A percentile compares a stretch with the other conserved stretches of the same genome.
These are phyloP conservation scores for Aquilaria sinensis DNA, from an alignment of 345 rosid genomes.

Conservation along the genomic window DNA sequence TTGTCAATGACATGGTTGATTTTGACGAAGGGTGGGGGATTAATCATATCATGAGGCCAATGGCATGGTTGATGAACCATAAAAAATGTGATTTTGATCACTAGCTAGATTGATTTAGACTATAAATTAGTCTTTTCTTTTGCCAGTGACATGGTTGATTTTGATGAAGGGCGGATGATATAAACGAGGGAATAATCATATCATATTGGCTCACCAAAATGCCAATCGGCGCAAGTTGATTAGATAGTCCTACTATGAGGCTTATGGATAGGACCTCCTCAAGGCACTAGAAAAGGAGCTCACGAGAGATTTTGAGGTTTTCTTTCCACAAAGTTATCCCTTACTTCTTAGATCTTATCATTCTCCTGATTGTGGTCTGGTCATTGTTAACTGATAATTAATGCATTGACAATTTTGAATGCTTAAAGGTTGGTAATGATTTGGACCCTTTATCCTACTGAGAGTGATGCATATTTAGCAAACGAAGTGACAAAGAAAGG, in stretches of 20 bases:
- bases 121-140: neutral
- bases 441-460: conserved; percentile 57
- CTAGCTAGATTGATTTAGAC: too few species aligned
- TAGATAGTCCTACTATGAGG: conserved; percentile 41
- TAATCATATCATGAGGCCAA: too few species aligned
- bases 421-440: conserved; percentile 33
- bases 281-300: conserved; percentile 61
- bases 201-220: conserved; percentile 53
- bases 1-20: too few species aligned
- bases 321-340: conserved; percentile 3
- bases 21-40: too few species aligned
- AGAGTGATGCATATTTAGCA: conserved; percentile 59
- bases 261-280: conserved; percentile 53
- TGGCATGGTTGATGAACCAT: too few species aligned
- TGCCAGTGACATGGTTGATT: conserved; percentile 1
- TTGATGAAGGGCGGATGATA: conserved; percentile 55
- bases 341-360: too few species aligned
- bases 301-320: conserved; percentile 53
- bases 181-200: conserved; percentile 63
- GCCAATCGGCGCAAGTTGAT: conserved; percentile 50
- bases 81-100: too few species aligned
- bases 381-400: too few species aligned
- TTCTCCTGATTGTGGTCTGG: too few species aligned
- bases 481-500: conserved; percentile 59
- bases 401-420: neutral